These are phyloP conservation scores for Leptographium galeiforme DNA, from an alignment of 2,329 filamentous ascomycete genomes.

Conservation along the genomic window DNA sequence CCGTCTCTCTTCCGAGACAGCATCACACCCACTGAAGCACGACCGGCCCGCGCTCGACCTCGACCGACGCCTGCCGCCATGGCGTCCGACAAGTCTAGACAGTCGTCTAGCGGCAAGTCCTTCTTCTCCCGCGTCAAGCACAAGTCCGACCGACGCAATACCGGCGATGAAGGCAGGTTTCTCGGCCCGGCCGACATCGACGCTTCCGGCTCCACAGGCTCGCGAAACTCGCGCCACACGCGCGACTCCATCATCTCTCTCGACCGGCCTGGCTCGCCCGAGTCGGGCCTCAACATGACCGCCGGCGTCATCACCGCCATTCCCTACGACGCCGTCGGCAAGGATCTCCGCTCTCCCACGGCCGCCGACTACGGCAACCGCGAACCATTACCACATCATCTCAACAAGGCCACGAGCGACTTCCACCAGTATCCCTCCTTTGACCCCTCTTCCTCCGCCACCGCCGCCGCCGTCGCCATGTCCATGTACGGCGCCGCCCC, in stretches of 20 bases:
- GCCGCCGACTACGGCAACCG: conserved; percentile 51
- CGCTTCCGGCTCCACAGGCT: conserved; percentile 46
- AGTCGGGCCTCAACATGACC: conserved; percentile 55
- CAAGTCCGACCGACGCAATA: conserved; percentile 52
- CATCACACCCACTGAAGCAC: conserved; percentile 22
- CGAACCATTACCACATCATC: conserved; percentile 68
- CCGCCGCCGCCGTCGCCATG: conserved; percentile 16
- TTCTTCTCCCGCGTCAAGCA: conserved; percentile 88
- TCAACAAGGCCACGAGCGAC: conserved; percentile 65
- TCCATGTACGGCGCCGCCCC: conserved; percentile 19
- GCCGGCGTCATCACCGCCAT: conserved; percentile 79
- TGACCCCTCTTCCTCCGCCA: conserved; percentile 29
- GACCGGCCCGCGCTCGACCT: not conserved
- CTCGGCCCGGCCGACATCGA: conserved; percentile 43
- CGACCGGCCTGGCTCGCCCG: conserved; percentile 52
- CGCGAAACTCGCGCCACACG: conserved; percentile 60
- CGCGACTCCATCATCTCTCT: conserved; percentile 49
- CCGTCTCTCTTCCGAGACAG: conserved; percentile 24
- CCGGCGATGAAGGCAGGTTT: conserved; percentile 45
- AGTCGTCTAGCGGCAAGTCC: conserved; percentile 54
- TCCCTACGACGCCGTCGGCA: conserved; percentile 60
- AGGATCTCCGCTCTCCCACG: conserved; percentile 56
- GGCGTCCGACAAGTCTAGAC: conserved; percentile 61
- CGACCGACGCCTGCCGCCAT: conserved; percentile 19
- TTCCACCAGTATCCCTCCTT: conserved; percentile 82